Percentiles rank a stretch among this genome's conserved stretches.
Conservation (phyloP, 805 yeast species). For the Saccharomycopsis synnaedendra region DNA sequence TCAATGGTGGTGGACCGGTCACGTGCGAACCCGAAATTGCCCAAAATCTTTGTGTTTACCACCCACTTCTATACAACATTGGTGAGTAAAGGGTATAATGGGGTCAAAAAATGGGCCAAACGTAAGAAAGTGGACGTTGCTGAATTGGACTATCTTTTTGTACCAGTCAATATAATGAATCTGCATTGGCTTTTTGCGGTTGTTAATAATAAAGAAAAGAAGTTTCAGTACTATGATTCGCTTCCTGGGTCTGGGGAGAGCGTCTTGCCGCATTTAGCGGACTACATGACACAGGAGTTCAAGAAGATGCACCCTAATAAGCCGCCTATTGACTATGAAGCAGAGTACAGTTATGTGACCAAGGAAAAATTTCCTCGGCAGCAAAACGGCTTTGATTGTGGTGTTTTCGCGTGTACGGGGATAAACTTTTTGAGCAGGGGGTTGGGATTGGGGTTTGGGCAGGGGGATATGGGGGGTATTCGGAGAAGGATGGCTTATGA, state of each 20-base stretch:
- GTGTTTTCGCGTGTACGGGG: slow-evolving; percentile 80
- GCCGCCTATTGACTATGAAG: slow-evolving; percentile 18
- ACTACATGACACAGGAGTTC: slow-evolving; percentile 62
- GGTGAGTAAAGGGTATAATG: slow-evolving; percentile 59
- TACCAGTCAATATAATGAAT: slow-evolving; percentile 75
- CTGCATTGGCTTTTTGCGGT: slow-evolving; percentile 91
- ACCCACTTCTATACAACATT: slow-evolving; percentile 81
- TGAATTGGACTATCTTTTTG: slow-evolving; percentile 52
- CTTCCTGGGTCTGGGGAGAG: slow-evolving; percentile 29
- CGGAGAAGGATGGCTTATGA: slow-evolving; percentile 63
- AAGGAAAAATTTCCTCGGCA: slow-evolving; percentile 63
- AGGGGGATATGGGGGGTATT: slow-evolving; percentile 55
- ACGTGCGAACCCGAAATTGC: slow-evolving; percentile 24
- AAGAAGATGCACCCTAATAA: slow-evolving; percentile 31
- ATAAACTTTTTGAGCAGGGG: slow-evolving; percentile 50
- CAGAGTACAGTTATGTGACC: slow-evolving; percentile 22
- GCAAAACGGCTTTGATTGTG: slow-evolving; percentile 87
- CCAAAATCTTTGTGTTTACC: slow-evolving; percentile 58
- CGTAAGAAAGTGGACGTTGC: slow-evolving; percentile 59
- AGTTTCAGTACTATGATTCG: slow-evolving; percentile 71
- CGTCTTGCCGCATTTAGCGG: slow-evolving; percentile 36
- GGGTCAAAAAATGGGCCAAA: slow-evolving; percentile 80
- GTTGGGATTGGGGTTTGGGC: slow-evolving; percentile 41
- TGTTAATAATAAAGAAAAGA: slow-evolving; percentile 47
- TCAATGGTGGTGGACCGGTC: slow-evolving; percentile 37